Base-by-base conservation (phyloP, 352 stramenopile genomes). In the Plasmopara viticola region DNA sequence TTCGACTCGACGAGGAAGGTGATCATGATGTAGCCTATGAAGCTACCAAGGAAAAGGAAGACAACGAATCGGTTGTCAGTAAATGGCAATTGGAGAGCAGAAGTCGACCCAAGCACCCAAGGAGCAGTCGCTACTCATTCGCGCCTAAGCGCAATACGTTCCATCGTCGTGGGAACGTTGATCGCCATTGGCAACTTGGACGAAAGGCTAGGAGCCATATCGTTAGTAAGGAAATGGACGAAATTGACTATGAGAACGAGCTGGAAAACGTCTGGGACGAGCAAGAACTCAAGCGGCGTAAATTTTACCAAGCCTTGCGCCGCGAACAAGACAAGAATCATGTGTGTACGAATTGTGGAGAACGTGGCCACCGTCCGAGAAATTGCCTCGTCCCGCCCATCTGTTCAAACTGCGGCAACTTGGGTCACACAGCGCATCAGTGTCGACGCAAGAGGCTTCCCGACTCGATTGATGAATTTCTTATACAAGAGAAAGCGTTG, bases 381-480 rank as follows among this genome's bases (percentile, higher is more conserved):
- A 85, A 89, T 66, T 92, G 82, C 43, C 60, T 87, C 48, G 54
- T 92, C 39, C 82, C 82, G 5, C 51, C 64, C 42, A 90, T 92
- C 64, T 92, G 82, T 70, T 75, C 71, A 44, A 86, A 86, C 58
- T 92, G 82, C 48, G 82, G 82, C 43, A 80, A 74, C 39, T 58
- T 92, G 12, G 81, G 79, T 34, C 82, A 92, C 59, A 57, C 55
- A 18, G 54, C 55, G 18, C 44, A 44, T 52, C 64, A 87, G 44
- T 92, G 82, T 61, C 67, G 64, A 29, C 73, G 69, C 51, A 54
- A 40, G 29, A 45, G 14, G 5, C 57, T 48, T 12, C 71, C 68
- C 10, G 51, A 54, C 20, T 45, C 57, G 0, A 60, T 77, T 5
- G 67, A 84, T 17, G 52, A 77, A 33, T 58, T 66, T 20, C 18